phyloP scores from a whole-genome alignment of 768 basidiomycete species.

The Saitozyma sp. region DNA sequence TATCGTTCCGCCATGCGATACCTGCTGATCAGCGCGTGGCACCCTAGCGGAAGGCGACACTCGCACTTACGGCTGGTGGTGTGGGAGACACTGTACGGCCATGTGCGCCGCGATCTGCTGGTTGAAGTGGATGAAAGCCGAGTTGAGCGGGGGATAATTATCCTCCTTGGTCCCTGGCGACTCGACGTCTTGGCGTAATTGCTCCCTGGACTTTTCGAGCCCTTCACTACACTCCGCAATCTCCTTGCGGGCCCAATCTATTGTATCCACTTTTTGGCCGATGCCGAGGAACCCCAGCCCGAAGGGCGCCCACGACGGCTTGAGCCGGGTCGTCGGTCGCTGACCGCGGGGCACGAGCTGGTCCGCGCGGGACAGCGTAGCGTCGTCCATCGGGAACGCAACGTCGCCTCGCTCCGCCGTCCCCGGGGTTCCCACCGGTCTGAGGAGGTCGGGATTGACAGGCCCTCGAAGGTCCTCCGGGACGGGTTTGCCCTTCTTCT shows the following conservation, averaged over 20 bases:
- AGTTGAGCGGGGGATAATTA: slow-evolving; percentile 50
- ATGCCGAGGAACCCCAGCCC: slow-evolving; percentile 58
- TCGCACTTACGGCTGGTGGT: slow-evolving; percentile 65
- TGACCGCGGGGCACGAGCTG: slow-evolving; percentile 68
- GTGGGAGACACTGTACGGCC: slow-evolving; percentile 70
- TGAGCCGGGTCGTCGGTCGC: slow-evolving; percentile 77
- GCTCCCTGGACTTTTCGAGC: slow-evolving; percentile 54
- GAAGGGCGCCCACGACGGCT: slow-evolving; percentile 55
- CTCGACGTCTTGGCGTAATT: slow-evolving; percentile 40
- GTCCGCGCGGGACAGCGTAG: slow-evolving; percentile 54
- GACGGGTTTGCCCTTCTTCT: slow-evolving; percentile 40
- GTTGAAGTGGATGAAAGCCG: slow-evolving; percentile 80
- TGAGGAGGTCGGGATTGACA: slow-evolving; percentile 37
- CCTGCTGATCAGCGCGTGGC: slow-evolving; percentile 13
- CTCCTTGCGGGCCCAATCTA: slow-evolving; percentile 82
- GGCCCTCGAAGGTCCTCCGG: slow-evolving; percentile 33
- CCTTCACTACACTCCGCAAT: slow-evolving; percentile 59
- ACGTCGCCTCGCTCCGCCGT: neutral
- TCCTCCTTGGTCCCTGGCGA: slow-evolving; percentile 43
- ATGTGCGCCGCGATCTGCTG: slow-evolving; percentile 90
- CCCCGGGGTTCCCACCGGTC: slow-evolving; percentile 7
- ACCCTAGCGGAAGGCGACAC: no score
- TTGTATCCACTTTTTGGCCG: slow-evolving; percentile 88
- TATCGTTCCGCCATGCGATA: slow-evolving; percentile 68
- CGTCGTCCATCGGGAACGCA: slow-evolving; percentile 1